Conservation (phyloP, 345 rosid species). For the Theobroma cacao region DNA sequence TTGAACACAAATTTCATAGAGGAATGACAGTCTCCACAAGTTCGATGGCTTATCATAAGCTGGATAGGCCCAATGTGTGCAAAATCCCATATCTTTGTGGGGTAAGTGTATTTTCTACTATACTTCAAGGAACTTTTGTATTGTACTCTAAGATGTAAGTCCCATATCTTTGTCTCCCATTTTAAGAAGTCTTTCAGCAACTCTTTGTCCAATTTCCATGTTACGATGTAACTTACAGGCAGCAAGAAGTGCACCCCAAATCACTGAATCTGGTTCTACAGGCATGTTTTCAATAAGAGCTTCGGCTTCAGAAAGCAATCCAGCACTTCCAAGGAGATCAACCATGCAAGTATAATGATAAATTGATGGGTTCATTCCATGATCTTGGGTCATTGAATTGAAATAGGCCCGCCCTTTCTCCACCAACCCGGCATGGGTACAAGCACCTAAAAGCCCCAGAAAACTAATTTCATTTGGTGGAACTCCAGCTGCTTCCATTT, state of each 20-base stretch:
- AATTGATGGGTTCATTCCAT: conserved; percentile 22
- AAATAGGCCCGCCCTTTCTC: conserved; percentile 28
- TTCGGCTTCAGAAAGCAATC: conserved; percentile 26
- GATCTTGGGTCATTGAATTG: conserved; percentile 26
- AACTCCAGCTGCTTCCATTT: conserved; percentile 24
- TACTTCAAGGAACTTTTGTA: too few relatives aligned
- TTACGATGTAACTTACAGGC: conserved; percentile 21
- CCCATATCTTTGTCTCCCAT: conserved; percentile 8
- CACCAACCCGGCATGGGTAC: conserved; percentile 29
- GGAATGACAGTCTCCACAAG: too few relatives aligned
- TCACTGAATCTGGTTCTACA: conserved; percentile 17
- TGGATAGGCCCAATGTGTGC: too few relatives aligned
- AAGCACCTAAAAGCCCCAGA: conserved; percentile 23
- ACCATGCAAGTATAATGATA: conserved; percentile 21
- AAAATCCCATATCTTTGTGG: too few relatives aligned
- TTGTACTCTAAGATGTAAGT: too few relatives aligned
- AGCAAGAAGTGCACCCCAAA: conserved; percentile 24
- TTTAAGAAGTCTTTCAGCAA: conserved; percentile 18
- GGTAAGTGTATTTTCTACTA: too few relatives aligned
- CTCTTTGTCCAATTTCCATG: conserved; percentile 9
- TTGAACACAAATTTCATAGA: too few relatives aligned
- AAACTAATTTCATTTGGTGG: conserved; percentile 29
- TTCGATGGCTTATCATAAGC: too few relatives aligned
- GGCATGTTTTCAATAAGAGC: conserved; percentile 15
- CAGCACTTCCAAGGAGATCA: conserved; percentile 31